These are phyloP conservation scores for Alternaria hordeiaustralica DNA, from an alignment of 2,329 filamentous ascomycete genomes.

Conservation along the genomic window DNA sequence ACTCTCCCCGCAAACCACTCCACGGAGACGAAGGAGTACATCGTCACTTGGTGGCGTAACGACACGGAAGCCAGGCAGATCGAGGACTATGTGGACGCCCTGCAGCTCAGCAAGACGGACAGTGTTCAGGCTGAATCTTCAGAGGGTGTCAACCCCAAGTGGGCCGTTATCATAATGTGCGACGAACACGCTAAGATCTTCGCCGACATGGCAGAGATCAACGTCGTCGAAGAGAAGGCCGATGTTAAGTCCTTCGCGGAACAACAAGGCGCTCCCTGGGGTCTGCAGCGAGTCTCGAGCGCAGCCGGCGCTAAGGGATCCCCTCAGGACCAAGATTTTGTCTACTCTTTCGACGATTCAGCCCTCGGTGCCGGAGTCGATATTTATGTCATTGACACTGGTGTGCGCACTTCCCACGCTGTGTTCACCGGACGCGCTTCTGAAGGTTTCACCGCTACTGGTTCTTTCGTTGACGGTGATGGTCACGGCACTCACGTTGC, in stretches of 20 bases:
- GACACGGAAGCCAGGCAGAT: conserved; percentile 16
- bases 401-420: conserved; percentile 54
- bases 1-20: conserved; percentile 31
- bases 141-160: conserved; percentile 49
- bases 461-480: conserved; percentile 48
- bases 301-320: conserved; percentile 41
- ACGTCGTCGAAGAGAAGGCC: conserved; percentile 51
- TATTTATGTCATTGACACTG: conserved; percentile 59
- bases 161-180: conserved; percentile 51
- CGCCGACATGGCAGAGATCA: conserved; percentile 50
- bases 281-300: conserved; percentile 54
- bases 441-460: conserved; percentile 50
- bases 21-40: conserved; percentile 39
- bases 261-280: conserved; percentile 52
- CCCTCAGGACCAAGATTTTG: conserved; percentile 45
- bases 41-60: conserved; percentile 30
- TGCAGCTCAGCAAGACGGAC: conserved; percentile 37
- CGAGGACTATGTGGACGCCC: conserved; percentile 21
- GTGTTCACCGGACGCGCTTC: conserved; percentile 54
- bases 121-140: conserved; percentile 46
- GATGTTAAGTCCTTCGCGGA: conserved; percentile 38
- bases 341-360: conserved; percentile 50
- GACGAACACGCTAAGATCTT: conserved; percentile 49
- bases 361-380: conserved; percentile 53
- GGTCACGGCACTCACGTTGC: conserved; percentile 59